Evolutionary conservation across 2,329 filamentous ascomycete species (phyloP).

Genomic region (Aspergillus udagawae): DNA sequence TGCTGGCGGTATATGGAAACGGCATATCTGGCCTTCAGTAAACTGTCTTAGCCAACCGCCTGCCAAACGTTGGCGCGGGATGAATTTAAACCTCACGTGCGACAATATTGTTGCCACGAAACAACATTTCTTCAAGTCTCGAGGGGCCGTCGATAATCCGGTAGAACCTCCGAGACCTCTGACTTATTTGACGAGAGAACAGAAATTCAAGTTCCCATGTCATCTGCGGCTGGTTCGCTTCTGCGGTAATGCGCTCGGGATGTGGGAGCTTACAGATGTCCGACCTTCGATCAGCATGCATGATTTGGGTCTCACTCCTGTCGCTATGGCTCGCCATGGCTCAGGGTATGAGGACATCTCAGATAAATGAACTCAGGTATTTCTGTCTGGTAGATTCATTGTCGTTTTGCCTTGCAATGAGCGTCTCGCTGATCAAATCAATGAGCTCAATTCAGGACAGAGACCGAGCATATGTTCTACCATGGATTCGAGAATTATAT

Average conservation of each 20-base stretch:
- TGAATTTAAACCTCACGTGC: slow-evolving; percentile 15
- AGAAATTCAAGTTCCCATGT: slow-evolving; percentile 21
- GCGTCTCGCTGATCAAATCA: neutral
- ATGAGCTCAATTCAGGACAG: slow-evolving; percentile 30
- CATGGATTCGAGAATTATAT: slow-evolving; percentile 97
- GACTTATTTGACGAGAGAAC: slow-evolving; percentile 21
- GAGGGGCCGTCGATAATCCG: slow-evolving; percentile 6
- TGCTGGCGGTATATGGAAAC: slow-evolving; percentile 16
- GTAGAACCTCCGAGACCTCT: slow-evolving; percentile 26
- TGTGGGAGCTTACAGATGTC: slow-evolving; percentile 37
- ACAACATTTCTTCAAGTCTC: slow-evolving; percentile 4
- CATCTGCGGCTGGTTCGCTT: slow-evolving; percentile 18
- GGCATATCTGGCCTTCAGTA: slow-evolving; percentile 30
- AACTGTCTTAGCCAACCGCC: slow-evolving; percentile 2
- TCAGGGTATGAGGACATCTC: slow-evolving; percentile 33
- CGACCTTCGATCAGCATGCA: slow-evolving; percentile 30
- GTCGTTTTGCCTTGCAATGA: neutral
- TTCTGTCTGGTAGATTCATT: neutral
- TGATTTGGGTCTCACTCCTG: slow-evolving; percentile 31
- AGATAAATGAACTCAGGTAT: slow-evolving; percentile 36
- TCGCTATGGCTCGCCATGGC: slow-evolving; percentile 33
- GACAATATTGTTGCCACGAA: slow-evolving; percentile 4
- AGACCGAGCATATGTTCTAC: slow-evolving; percentile 74
- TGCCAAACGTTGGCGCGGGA: neutral
- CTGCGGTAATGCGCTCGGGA: slow-evolving; percentile 40